Base-by-base conservation (phyloP, 140 eudicot genomes). In the Flaveria floridana region DNA sequence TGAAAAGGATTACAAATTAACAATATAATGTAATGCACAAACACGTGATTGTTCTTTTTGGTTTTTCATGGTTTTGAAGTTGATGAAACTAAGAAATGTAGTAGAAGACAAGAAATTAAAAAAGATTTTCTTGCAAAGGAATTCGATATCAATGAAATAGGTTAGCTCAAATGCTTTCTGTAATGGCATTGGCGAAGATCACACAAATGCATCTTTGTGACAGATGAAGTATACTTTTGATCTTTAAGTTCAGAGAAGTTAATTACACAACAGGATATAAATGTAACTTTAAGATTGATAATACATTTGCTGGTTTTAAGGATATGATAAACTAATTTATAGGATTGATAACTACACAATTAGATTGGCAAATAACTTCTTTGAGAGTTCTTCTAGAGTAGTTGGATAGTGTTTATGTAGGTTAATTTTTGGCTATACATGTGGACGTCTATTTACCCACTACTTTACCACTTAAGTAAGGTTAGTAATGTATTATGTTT, bases 391-490 rank as follows among this genome's bases (percentile, higher is more conserved):
- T 64, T 4, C 44, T 64, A 30, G 23, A 15, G 21, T 34, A 34
- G 70, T 30, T 16, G 52, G n/a, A 7, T 39, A 37, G 39, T 39
- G 18, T 16, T n/a, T n/a, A 15, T 65, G 48, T 64, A 15, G 12
- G 42, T 61, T 64, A 23, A 64, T 30, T 30, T 23, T 63, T 63
- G 69, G 44, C 25, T 63, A 63, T 30, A 28, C 1, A 62, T 64
- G 26, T 7, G 1, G 26, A 16, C 52, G 8, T 37, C 7, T 30
- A 16, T 39, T 39, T n/a, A 64, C 51, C 70, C 3, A 39, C 15
- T 39, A 65, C 5, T 30, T 64, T 64, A 64, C 70, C 26, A 30
- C 23, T n/a, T 16, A 63, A 14, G 2, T 63, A 63, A 4, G 21
- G 21, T 63, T 7, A 6, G 25, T 64, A 30, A n/a, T 28, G 37